Percentiles rank a stretch among this genome's conserved stretches.
phyloP scores from a whole-genome alignment of 805 yeast species.

The Yarrowia sp. region DNA sequence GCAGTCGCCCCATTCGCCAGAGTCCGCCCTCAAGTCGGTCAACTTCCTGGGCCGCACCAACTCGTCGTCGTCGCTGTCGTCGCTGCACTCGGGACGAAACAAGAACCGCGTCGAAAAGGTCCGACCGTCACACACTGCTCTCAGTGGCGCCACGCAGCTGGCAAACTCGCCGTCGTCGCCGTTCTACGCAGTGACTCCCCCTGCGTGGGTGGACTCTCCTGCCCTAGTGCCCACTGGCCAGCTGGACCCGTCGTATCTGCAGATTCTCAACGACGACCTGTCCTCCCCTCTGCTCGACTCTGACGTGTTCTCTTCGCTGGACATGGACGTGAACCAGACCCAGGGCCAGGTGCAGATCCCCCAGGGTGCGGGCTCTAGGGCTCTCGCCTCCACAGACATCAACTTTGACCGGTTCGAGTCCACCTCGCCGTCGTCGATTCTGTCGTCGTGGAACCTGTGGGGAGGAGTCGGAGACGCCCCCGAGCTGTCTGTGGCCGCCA shows the following conservation, averaged over 20 bases:
- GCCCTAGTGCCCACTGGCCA: conserved; percentile 13
- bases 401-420: conserved; percentile 22
- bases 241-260: conserved; percentile 26
- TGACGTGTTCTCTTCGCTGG: conserved; percentile 24
- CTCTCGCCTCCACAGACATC: conserved; percentile 30
- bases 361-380: neutral
- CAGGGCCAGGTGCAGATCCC: neutral
- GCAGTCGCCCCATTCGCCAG: conserved; percentile 30
- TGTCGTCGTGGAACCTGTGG: conserved; percentile 34
- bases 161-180: conserved; percentile 34
- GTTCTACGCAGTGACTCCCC: conserved; percentile 31
- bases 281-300: conserved; percentile 34
- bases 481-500: conserved; percentile 19
- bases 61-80: conserved; percentile 32
- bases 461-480: conserved; percentile 1
- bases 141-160: conserved; percentile 13
- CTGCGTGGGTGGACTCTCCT: conserved; percentile 35
- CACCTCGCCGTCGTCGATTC: conserved; percentile 35
- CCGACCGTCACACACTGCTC: conserved; percentile 21
- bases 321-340: conserved; percentile 5
- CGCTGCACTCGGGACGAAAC: conserved; percentile 22
- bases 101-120: conserved; percentile 34
- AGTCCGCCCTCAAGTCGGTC: conserved; percentile 18
- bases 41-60: conserved; percentile 28
- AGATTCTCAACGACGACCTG: conserved; percentile 27